Evolutionary conservation across 371 early-diverging fungal genomes (phyloP), one percentile per base, ranked within the genome.

Genomic region (Gilbertella persicaria): DNA sequence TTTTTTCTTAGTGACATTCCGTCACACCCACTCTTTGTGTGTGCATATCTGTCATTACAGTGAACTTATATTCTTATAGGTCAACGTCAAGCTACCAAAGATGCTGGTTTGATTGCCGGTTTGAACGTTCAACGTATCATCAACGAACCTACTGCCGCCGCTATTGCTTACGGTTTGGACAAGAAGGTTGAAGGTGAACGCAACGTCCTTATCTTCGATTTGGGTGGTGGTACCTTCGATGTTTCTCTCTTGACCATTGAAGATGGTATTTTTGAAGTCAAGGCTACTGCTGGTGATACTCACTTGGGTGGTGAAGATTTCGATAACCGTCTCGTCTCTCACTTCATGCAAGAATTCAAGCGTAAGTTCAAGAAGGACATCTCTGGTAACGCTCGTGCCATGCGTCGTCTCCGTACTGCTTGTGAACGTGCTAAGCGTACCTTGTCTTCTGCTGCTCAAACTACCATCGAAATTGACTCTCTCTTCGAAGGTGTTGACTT

Each of bases 291-390:
- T 78, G 97, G 97, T 75, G 94, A 96, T 79, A 95, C 94, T 40
- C 96, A 96, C 75, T 80, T 99, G 64, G 99, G 99, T 62, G 99
- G 99, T 62, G 98, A 97, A 77, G 98, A 99, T 79, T 94, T 98
- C 76, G 98, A 99, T 79, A 91, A 92, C 82, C 77, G 78, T 53
- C 73, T 97, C 54, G 89, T 94, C 45, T 66, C 77, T 40, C 85
- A 90, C 85, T 86, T 95, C 61, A 82, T 91, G 67, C 85, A 87
- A 67, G 82, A 86, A 62, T 92, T 94, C 86, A 90, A 93, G 85
- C 90, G 91, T 73, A 87, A 92, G 80, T 67, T 75, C 67, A 83
- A 85, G 75, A 84, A 86, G 78, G 92, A 91, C 58, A 79, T 94
- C 65, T 68, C 84, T 67, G 84, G 80, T 59, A 90, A 93, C 81